phyloP scores from a whole-genome alignment of 768 basidiomycete genomes.

The Tricholoma flavovirens region DNA sequence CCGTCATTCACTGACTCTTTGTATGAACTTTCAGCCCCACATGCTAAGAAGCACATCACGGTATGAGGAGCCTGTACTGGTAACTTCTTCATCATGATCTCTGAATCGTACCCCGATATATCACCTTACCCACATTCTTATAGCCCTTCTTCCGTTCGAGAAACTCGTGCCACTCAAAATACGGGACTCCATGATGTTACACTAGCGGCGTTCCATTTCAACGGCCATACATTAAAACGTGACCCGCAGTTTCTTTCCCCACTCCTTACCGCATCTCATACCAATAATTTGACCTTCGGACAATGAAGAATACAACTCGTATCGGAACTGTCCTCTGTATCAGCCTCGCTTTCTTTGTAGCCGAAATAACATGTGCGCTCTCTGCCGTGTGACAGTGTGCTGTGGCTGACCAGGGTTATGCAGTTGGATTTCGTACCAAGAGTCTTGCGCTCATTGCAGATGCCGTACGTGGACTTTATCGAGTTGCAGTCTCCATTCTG shows the following conservation, averaged over 20 bases:
- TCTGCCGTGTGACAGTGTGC: background rate
- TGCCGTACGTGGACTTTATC: constrained; percentile 33
- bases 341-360: constrained; percentile 42
- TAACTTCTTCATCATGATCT: too few relatives aligned
- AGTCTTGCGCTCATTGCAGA: constrained; percentile 53
- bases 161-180: too few relatives aligned
- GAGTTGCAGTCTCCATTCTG: background rate
- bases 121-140: too few relatives aligned
- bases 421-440: constrained; percentile 49
- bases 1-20: too few relatives aligned
- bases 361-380: constrained; percentile 40
- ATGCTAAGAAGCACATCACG: too few relatives aligned
- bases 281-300: background rate
- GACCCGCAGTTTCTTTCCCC: background rate
- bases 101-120: too few relatives aligned
- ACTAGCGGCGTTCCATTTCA: too few relatives aligned
- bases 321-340: constrained; percentile 42
- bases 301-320: constrained; percentile 43
- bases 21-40: too few relatives aligned
- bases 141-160: too few relatives aligned
- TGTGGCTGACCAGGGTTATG: background rate
- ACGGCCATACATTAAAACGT: background rate
- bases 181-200: too few relatives aligned
- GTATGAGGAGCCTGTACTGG: too few relatives aligned
- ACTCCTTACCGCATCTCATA: background rate